Percentiles rank a stretch among this genome's conserved stretches.
Evolutionary conservation across 768 basidiomycete genomes (phyloP).

Genomic region (Aureoboletus auriporus): DNA sequence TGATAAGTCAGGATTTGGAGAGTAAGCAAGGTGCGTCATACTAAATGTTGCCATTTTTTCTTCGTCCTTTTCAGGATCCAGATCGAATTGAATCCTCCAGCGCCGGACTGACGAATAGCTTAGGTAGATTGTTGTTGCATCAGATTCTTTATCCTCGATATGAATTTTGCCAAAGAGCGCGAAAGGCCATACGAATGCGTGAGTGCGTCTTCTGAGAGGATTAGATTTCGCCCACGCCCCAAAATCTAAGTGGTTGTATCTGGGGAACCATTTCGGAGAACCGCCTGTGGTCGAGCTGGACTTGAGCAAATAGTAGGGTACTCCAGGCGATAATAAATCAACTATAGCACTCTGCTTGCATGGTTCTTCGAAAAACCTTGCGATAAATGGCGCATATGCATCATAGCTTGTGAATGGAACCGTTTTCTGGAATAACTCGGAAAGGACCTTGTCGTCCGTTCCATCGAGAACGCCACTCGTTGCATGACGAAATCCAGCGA

Average conservation of each 20-base stretch:
- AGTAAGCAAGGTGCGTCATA: background rate
- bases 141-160: background rate
- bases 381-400: constrained; percentile 10
- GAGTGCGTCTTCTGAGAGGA: constrained; percentile 4
- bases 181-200: background rate
- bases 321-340: constrained; percentile 19
- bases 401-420: no score
- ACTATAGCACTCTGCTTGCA: constrained; percentile 16
- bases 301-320: constrained; percentile 20
- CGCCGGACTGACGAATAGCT: no score
- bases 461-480: no score
- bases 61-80: no score
- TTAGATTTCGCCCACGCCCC: background rate
- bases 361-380: constrained; percentile 17
- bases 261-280: constrained; percentile 15
- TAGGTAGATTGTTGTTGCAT: background rate
- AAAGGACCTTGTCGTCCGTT: no score
- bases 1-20: no score
- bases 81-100: no score
- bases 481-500: no score
- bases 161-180: background rate
- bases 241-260: constrained; percentile 5
- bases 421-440: no score
- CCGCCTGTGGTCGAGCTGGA: constrained; percentile 17
- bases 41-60: constrained; percentile 12